These are phyloP conservation scores for Axilococcus clingmanii DNA, from an alignment of 139 green algal species.

Conservation along the genomic window DNA sequence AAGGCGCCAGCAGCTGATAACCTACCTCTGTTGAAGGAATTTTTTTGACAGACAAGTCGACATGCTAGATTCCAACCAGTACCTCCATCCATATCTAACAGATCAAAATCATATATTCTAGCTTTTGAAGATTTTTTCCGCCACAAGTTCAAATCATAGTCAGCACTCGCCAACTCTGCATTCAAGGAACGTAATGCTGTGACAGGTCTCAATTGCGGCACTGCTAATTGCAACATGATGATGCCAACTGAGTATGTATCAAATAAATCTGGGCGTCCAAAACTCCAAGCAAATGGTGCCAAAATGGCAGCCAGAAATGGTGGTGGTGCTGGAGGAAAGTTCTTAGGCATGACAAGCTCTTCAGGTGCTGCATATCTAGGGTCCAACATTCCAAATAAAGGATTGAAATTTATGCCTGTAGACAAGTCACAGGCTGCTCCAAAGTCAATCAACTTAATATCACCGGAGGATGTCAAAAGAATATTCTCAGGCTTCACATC, in stretches of 20 bases:
- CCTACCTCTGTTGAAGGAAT: conserved; percentile 56
- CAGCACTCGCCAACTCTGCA: conserved; percentile 15
- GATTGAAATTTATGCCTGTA: conserved; percentile 92
- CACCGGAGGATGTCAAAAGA: conserved; percentile 58
- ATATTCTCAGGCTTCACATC: conserved; percentile 88
- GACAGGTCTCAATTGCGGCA: conserved; percentile 62
- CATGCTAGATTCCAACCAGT: conserved; percentile 75
- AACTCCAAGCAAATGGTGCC: conserved; percentile 67
- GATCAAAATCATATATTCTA: conserved; percentile 45
- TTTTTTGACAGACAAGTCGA: conserved; percentile 50
- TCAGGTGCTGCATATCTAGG: conserved; percentile 77
- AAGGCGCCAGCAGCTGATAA: conserved; percentile 53
- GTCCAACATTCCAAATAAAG: conserved; percentile 79
- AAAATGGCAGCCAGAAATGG: conserved; percentile 57
- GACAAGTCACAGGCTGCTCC: conserved; percentile 80
- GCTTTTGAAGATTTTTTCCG: conserved; percentile 7
- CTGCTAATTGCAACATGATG: conserved; percentile 47
- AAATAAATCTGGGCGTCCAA: conserved; percentile 79
- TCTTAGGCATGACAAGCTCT: conserved; percentile 79
- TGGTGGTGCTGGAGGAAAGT: conserved; percentile 52
- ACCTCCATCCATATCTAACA: conserved; percentile 55
- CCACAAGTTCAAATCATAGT: conserved; percentile 48
- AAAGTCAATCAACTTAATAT: conserved; percentile 89
- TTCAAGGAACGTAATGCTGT: conserved; percentile 37
- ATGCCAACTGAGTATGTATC: conserved; percentile 71